Evolutionary conservation across 768 basidiomycete genomes (phyloP), one percentile per base, ranked within the genome.

Genomic region (Collybiopsis confluens): DNA sequence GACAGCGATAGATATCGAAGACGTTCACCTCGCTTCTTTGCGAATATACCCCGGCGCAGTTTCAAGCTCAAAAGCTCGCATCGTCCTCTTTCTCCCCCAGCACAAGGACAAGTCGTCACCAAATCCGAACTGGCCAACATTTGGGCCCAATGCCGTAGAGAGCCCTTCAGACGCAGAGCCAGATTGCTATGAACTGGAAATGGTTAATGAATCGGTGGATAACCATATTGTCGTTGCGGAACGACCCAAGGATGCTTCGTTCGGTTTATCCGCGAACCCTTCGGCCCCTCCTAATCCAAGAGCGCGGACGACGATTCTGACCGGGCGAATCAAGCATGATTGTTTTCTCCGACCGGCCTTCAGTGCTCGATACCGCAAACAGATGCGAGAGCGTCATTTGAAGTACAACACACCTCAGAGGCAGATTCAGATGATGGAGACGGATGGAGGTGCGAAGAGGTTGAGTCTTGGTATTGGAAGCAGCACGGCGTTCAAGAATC

Each of bases 151-250:
- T 1, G 68, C 73, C 1, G 58, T 68, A 2, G 71, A 71, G 43
- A 59, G 69, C 0, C 62, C 63, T 1, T 70, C 68, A 4, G 62
- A 68, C 4, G 57, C 59, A 1, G 78, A 82, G 56, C 79, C 78
- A 4, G 87, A 88, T 61, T 80, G 84, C 67, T 98, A 92, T 70
- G 90, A 92, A 60, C 76, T 98, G 30, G 86, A 91, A 40, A 91
- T 96, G 82, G 83, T 92, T 40, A 88, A 91, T 57, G 86, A 91
- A 57, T 69, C 81, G 28, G 87, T 91, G 8, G 88, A 90, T 61
- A 94, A 93, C 70, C 86, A 92, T 67, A 79, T 90, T 54, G 89
- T 92, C 26, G 81, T 93, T 33, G 90, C 90, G 0, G 90, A 92
- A 67, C 81, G 86, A 49, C 85, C 86, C 21, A 92, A 90, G 62